Conservation (phyloP, 805 yeast species). For the Wickerhamiella bombiphila region DNA sequence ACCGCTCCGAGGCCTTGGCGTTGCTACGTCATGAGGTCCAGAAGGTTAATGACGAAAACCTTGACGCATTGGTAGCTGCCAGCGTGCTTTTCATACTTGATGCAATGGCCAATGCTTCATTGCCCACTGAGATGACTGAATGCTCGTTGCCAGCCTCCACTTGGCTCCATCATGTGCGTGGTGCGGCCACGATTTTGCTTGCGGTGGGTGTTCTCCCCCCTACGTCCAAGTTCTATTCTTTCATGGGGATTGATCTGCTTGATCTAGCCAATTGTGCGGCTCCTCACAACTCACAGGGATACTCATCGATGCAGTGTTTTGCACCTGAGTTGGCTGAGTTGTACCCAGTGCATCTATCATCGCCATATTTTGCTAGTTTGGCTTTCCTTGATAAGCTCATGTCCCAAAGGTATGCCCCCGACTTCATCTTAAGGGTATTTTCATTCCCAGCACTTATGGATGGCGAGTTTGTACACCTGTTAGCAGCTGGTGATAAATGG, state of each 20-base stretch:
- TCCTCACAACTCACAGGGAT: conserved; percentile 9
- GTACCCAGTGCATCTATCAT: conserved; percentile 68
- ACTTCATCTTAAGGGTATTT: conserved; percentile 73
- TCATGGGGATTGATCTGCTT: conserved; percentile 75
- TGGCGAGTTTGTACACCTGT: conserved; percentile 55
- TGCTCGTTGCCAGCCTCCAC: conserved; percentile 75
- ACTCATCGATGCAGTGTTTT: conserved; percentile 39
- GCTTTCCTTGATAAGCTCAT: conserved; percentile 67
- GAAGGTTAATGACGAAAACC: conserved; percentile 63
- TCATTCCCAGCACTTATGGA: conserved; percentile 89
- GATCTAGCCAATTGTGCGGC: conserved; percentile 54
- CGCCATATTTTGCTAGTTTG: conserved; percentile 77
- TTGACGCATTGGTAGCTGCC: conserved; percentile 82
- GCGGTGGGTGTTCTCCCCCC: conserved; percentile 90
- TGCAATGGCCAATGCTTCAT: conserved; percentile 77
- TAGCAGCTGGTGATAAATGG: conserved; percentile 71
- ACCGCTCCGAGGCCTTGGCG: conserved; percentile 74
- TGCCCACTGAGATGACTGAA: conserved; percentile 34
- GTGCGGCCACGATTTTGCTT: conserved; percentile 88
- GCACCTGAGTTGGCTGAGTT: conserved; percentile 73
- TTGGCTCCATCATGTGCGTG: conserved; percentile 94
- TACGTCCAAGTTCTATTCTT: conserved; percentile 47
- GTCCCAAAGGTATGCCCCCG: conserved; percentile 71
- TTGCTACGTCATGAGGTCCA: conserved; percentile 73
- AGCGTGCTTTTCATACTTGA: conserved; percentile 85